These are phyloP conservation scores for Myxozyma kluyveri DNA, from an alignment of 805 yeast genomes.

Conservation along the genomic window DNA sequence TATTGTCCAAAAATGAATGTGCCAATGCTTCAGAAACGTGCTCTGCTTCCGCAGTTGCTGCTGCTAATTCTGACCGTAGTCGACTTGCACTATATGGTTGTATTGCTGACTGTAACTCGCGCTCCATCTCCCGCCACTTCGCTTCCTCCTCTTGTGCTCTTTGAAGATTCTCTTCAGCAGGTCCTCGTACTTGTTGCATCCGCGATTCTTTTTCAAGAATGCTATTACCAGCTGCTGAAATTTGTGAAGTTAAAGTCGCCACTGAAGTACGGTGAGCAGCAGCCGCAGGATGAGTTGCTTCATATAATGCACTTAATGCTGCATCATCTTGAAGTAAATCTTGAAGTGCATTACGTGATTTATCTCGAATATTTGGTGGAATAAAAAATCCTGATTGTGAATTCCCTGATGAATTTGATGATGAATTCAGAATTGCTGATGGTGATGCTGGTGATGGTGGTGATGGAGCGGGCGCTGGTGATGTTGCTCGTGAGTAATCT, in stretches of 20 bases:
- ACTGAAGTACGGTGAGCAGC: constrained; percentile 4
- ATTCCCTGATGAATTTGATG: neutral
- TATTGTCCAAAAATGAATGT: constrained; percentile 35
- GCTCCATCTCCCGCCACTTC: constrained; percentile 18
- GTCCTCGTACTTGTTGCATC: constrained; percentile 1
- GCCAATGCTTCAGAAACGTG: constrained; percentile 39
- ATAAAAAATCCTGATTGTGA: neutral
- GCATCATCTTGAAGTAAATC: constrained; percentile 4
- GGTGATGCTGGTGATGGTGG: neutral
- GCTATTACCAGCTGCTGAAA: constrained; percentile 8
- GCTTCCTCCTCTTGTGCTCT: constrained; percentile 17
- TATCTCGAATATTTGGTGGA: constrained; percentile 9
- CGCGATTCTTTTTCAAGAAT: constrained; percentile 2
- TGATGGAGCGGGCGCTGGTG: neutral
- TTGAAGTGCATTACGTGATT: constrained; percentile 15
- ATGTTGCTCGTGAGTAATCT: neutral
- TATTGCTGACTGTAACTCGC: constrained; percentile 15
- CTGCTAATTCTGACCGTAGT: constrained; percentile 8
- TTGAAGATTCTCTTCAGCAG: constrained; percentile 2
- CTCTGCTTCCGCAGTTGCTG: constrained; percentile 36
- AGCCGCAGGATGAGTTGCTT: constrained; percentile 18
- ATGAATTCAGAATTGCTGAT: neutral
- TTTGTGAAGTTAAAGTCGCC: constrained; percentile 5
- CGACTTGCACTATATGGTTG: constrained; percentile 12
- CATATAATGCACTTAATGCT: constrained; percentile 10